A percentile compares a stretch with the other conserved stretches of the same genome.
phyloP scores from a whole-genome alignment of 768 basidiomycete species.

The Boletus sensibilis region DNA sequence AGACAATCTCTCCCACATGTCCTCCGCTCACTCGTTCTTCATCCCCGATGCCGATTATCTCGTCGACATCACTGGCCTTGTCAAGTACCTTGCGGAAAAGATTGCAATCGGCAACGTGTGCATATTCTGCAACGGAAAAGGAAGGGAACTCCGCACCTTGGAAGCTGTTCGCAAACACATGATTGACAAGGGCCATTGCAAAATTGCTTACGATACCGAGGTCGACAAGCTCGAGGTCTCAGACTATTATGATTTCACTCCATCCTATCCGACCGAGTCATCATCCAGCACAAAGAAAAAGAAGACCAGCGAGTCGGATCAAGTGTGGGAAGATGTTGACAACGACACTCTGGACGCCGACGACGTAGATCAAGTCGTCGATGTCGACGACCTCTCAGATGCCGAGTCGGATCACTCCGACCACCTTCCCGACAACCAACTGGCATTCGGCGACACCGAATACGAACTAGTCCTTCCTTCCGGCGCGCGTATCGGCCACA shows the following conservation, averaged over 20 bases:
- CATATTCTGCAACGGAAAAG: conserved; percentile 82
- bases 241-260: conserved; percentile 90
- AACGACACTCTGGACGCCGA: conserved; percentile 23
- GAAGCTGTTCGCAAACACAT: conserved; percentile 95
- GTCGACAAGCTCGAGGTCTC: conserved; percentile 81
- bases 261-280: conserved; percentile 63
- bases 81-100: conserved; percentile 88
- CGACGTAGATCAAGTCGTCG: conserved; percentile 8
- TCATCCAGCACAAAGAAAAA: conserved; percentile 11
- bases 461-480: conserved; percentile 93
- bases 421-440: conserved; percentile 47
- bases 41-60: conserved; percentile 93
- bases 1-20: conserved; percentile 85
- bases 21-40: conserved; percentile 85
- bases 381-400: conserved; percentile 23
- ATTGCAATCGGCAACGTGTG: conserved; percentile 92
- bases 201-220: conserved; percentile 86
- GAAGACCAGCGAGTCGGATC: not conserved
- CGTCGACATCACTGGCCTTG: conserved; percentile 75
- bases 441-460: conserved; percentile 76
- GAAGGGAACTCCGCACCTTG: conserved; percentile 77
- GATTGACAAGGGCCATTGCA: conserved; percentile 95
- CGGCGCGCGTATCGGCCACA: conserved; percentile 89
- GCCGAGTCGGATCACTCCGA: conserved; percentile 39
- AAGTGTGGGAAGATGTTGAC: conserved; percentile 38